Percentiles rank a stretch among this genome's conserved stretches.
Evolutionary conservation across 2,329 filamentous ascomycete genomes (phyloP).

Genomic region (Exophiala phaeomuriformis): DNA sequence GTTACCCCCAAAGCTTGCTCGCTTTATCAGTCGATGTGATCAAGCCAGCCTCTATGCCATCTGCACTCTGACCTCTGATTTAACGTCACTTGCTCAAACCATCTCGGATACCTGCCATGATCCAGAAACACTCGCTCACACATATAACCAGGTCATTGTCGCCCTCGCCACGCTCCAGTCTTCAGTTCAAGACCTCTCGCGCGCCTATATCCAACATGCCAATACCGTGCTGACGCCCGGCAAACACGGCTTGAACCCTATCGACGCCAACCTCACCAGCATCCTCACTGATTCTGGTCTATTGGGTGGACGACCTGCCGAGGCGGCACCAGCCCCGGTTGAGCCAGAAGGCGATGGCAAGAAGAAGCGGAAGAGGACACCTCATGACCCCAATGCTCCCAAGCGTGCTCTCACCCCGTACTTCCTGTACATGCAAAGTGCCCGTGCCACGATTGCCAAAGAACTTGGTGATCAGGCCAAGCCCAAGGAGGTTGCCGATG

Average conservation of each 20-base stretch:
- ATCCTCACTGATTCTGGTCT: conserved; percentile 41
- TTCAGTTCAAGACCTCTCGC: conserved; percentile 69
- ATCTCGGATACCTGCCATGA: conserved; percentile 4
- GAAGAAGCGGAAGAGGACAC: conserved; percentile 84
- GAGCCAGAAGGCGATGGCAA: conserved; percentile 52
- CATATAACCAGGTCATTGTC: conserved; percentile 56
- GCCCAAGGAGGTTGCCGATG: conserved; percentile 79
- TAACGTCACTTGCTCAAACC: conserved; percentile 4
- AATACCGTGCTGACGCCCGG: conserved; percentile 68
- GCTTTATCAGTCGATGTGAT: conserved; percentile 1
- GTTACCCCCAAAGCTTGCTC: not conserved
- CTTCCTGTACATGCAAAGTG: conserved; percentile 88
- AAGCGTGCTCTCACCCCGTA: conserved; percentile 92
- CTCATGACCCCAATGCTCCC: conserved; percentile 84
- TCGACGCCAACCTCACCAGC: conserved; percentile 46
- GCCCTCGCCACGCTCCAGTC: conserved; percentile 72
- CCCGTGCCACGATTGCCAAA: conserved; percentile 70
- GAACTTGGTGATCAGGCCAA: conserved; percentile 69
- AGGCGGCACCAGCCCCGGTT: conserved; percentile 26
- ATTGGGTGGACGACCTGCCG: conserved; percentile 33
- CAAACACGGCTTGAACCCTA: conserved; percentile 39
- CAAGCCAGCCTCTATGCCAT: conserved; percentile 2
- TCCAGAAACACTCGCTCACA: conserved; percentile 34
- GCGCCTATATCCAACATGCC: conserved; percentile 81
- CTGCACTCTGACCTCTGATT: conserved; percentile 5